Evolutionary conservation across 305 asterid genomes (phyloP).

Genomic region (Fraxinus paxiana): DNA sequence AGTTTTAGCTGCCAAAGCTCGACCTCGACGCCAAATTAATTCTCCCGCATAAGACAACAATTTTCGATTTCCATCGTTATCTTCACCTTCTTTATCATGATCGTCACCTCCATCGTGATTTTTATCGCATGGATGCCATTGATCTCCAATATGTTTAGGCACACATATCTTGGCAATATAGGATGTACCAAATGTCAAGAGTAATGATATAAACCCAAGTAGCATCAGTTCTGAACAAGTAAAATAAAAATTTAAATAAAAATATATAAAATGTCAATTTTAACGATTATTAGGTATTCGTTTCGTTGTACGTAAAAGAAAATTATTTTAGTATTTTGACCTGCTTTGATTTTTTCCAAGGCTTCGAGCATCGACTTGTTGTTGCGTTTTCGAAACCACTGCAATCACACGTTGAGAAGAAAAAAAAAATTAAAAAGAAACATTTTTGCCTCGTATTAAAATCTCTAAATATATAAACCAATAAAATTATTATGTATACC

Average conservation of each 20-base stretch:
- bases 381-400: conserved; percentile 63
- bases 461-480: background rate
- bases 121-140: conserved; percentile 57
- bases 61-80: conserved; percentile 25
- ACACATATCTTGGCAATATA: conserved; percentile 51
- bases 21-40: conserved; percentile 38
- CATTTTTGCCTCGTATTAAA: background rate
- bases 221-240: conserved; percentile 52
- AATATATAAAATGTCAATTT: background rate
- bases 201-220: conserved; percentile 65
- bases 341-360: conserved; percentile 67
- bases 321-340: conserved; percentile 14
- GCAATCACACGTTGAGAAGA: background rate
- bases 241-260: background rate
- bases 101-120: background rate
- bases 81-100: conserved; percentile 6
- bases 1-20: conserved; percentile 37
- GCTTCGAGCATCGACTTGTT: conserved; percentile 68
- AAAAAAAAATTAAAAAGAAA: background rate
- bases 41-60: conserved; percentile 34
- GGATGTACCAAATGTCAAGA: conserved; percentile 50
- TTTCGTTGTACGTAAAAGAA: background rate
- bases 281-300: background rate
- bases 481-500: background rate
- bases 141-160: conserved; percentile 39